Base-by-base conservation (phyloP, 257 asterid species). In the Penstemon newberryi region DNA sequence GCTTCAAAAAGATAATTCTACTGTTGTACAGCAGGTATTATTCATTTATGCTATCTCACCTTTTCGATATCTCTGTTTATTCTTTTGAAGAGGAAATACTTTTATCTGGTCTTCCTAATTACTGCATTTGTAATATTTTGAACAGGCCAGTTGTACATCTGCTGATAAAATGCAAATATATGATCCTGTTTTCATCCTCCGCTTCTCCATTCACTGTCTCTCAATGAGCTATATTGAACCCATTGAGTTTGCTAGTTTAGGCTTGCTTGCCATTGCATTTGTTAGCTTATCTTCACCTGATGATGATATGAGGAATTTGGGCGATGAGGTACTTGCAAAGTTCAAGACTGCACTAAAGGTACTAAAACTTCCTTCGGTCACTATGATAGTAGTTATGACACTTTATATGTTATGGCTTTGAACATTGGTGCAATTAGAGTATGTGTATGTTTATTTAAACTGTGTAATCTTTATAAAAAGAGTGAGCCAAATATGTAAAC, bases 151-250 rank as follows among this genome's bases (percentile, higher is more conserved):
- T 71, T 56, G 56, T 12, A 62, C 79, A 75, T 68, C 72, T 44
- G 70, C 51, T 62, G 76, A 68, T 76, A 85, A 79, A 69, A 79
- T 77, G 80, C 84, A 78, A 42, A 77, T 73, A 40, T 92, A 92
- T 64, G 95, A 92, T 80, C 98, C 98, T 44, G 79, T 84, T 69
- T 90, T 88, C 86, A 88, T 92, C 84, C 83, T 92, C 70, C 90
- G 76, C 59, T 88, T 92, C 76, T 85, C 96, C 25, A 76, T 82
- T 61, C 96, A 92, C 75, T 80, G 96, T 78, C 95, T 92, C 69
- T 79, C 94, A 13, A 70, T 79, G 90, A 77, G 85, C 70, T 92
- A 82, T 67, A 70, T 88, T 52, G 97, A 92, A 70, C 95, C 97
- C n/a, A 59, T 80, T 72, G 97, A 92, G 82, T 90, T 85, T 73